Conservation (phyloP, 176 grass and related monocot species). For the Aegilops umbellulata region DNA sequence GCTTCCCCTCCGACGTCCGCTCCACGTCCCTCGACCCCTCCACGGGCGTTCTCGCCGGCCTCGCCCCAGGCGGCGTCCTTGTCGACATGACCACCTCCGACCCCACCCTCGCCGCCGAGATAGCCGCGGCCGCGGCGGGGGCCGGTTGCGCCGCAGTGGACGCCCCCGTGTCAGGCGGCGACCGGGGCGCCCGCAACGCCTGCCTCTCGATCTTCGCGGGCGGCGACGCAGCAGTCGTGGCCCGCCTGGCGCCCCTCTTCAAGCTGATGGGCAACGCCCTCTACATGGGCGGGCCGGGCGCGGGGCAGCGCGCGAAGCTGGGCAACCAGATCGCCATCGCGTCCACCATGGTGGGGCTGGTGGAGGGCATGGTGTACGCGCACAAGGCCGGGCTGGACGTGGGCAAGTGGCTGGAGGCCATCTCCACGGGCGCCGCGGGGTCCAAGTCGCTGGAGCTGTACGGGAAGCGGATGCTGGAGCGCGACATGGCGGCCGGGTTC, state of each 20-base stretch:
- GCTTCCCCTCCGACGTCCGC: conserved; percentile 83
- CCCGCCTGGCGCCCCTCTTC: conserved; percentile 65
- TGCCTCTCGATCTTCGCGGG: conserved; percentile 85
- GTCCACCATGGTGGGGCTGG: conserved; percentile 95
- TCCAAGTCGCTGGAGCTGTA: conserved; percentile 81
- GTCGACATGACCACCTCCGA: conserved; percentile 96
- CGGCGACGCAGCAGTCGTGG: conserved; percentile 54
- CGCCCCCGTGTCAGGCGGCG: conserved; percentile 78
- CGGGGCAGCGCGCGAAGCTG: conserved; percentile 81
- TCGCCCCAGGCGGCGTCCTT: conserved; percentile 64
- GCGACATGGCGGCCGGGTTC: conserved; percentile 90
- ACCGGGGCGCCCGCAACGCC: conserved; percentile 71
- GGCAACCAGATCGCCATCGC: conserved; percentile 95
- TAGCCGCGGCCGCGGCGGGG: conserved; percentile 40
- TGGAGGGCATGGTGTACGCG: conserved; percentile 90
- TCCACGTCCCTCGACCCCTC: conserved; percentile 58
- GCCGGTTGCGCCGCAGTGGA: conserved; percentile 49
- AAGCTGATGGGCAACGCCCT: conserved; percentile 74
- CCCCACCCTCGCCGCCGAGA: conserved; percentile 78
- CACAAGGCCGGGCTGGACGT: conserved; percentile 94
- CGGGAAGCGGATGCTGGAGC: conserved; percentile 82
- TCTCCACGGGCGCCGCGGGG: conserved; percentile 83
- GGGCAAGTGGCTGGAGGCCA: conserved; percentile 86
- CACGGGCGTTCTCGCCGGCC: conserved; percentile 58
- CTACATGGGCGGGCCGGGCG: conserved; percentile 83